Evolutionary conservation across 495 filamentous ascomycete genomes (phyloP), one percentile per base, ranked within the genome.

Genomic region (Daldinia loculata): DNA sequence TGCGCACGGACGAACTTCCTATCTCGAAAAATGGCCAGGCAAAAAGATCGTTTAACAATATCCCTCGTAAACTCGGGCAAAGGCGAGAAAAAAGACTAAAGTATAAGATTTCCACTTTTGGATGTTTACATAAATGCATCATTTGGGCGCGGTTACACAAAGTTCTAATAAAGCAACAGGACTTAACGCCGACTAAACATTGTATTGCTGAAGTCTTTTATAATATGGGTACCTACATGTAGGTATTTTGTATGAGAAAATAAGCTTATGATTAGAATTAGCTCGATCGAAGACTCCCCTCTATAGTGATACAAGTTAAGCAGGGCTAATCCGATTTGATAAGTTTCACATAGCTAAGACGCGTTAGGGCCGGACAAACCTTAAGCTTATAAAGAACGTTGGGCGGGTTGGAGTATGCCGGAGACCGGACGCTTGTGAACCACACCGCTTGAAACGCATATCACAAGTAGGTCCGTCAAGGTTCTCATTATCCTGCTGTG

Each of bases 381-480:
- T 34, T 34, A 11, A 34, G 32, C 32, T 34, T 34, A 34, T 34
- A 36, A 36, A 14, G 17, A 17, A 19, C n/a, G 43, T 22, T 22
- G 24, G 19, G 19, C 43, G 43, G 19, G 19, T 24, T 41, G 39
- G 39, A 41, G 38, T 41, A 15, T 17, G 14, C 8, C 43, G 43
- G 43, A 48, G 19, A 11, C 17, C 43, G 19, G 43, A 17, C 50
- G 9, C 26, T 53, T 14, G 39, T 11, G 53, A 63, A 43, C 34
- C 62, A 71, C 63, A 72, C 69, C 64, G 69, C 69, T 56, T 56
- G 39, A 59, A 55, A 61, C 29, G 8, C 24, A 8, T 29, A 60
- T 60, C 63, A 60, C 55, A 63, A 24, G 45, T 22, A 62, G 2
- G 56, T 56, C 69, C 69, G 51, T 48, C 69, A 72, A 68, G 69